Percentiles rank a stretch among this genome's conserved stretches.
Conservation (phyloP, 2,329 filamentous ascomycete genomes). For the Aureobasidium uvarum region DNA sequence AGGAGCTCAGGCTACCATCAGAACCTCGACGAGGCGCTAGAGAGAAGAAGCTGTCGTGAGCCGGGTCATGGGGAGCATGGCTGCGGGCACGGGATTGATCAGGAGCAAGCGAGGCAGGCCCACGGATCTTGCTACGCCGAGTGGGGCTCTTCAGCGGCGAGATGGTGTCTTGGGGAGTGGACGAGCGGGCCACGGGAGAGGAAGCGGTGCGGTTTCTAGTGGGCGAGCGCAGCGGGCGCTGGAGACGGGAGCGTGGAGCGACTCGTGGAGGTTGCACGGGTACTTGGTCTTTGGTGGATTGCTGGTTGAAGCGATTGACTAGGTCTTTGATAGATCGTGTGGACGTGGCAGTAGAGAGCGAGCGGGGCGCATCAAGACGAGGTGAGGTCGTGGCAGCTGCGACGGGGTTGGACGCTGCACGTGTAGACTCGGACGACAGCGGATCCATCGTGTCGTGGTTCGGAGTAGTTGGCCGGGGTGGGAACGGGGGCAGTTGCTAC, state of each 20-base stretch:
- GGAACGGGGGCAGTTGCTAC: constrained; percentile 15
- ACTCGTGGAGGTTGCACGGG: neutral
- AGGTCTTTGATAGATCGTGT: constrained; percentile 77
- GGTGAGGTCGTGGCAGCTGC: constrained; percentile 2
- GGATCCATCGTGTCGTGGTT: constrained; percentile 22
- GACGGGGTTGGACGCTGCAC: constrained; percentile 25
- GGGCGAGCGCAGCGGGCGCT: constrained; percentile 15
- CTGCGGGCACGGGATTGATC: constrained; percentile 3
- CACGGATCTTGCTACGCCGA: constrained; percentile 13
- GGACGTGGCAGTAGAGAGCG: constrained; percentile 38
- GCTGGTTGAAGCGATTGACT: constrained; percentile 72
- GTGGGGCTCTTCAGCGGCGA: constrained; percentile 21
- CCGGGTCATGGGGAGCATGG: neutral
- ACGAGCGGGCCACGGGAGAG: constrained; percentile 1
- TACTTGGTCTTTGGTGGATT: constrained; percentile 22
- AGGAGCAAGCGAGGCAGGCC: constrained; percentile 5
- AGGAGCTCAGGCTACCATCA: constrained; percentile 59
- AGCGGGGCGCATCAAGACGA: constrained; percentile 33
- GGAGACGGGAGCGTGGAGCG: constrained; percentile 7
- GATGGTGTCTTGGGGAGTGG: constrained; percentile 3
- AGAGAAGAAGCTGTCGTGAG: constrained; percentile 19
- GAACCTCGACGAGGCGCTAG: constrained; percentile 57
- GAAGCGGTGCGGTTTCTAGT: neutral
- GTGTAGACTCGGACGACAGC: constrained; percentile 19
- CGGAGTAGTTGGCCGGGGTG: neutral